Evolutionary conservation across 257 asterid genomes (phyloP).

Genomic region (Coffea canephora): DNA sequence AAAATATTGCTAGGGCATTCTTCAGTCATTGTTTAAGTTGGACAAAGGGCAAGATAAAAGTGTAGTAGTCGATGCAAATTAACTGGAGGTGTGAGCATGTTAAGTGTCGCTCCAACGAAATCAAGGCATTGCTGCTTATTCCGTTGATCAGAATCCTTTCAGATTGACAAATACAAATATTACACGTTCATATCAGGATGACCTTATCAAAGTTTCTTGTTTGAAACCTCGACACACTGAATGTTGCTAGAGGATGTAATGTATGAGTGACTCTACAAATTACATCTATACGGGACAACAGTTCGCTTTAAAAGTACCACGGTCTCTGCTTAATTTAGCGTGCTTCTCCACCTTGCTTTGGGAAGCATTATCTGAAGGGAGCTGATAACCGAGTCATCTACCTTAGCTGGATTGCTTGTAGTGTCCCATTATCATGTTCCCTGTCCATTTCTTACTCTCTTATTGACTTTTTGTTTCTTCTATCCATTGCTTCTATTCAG

Average conservation of each 20-base stretch:
- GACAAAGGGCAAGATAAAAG: neutral
- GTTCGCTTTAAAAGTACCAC: neutral
- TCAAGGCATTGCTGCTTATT: neutral
- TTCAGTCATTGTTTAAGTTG: neutral
- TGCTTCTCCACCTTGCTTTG: neutral
- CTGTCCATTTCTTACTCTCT: neutral
- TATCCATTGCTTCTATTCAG: slow-evolving; percentile 28
- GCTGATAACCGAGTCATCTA: neutral
- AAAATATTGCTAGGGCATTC: neutral
- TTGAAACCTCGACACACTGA: neutral
- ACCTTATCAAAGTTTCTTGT: neutral
- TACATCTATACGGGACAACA: neutral
- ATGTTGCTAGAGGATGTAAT: neutral
- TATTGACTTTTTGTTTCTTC: slow-evolving; percentile 3
- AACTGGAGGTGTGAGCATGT: neutral
- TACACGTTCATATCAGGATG: neutral
- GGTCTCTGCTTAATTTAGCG: neutral
- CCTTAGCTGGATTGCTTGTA: neutral
- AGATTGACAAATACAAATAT: neutral
- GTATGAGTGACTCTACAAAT: neutral
- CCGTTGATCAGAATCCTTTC: neutral
- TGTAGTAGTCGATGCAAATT: neutral
- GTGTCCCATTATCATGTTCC: neutral
- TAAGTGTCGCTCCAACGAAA: neutral
- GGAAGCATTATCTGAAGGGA: neutral